Evolutionary conservation across 768 basidiomycete species (phyloP).

Genomic region (Leccinum longicurvipes): DNA sequence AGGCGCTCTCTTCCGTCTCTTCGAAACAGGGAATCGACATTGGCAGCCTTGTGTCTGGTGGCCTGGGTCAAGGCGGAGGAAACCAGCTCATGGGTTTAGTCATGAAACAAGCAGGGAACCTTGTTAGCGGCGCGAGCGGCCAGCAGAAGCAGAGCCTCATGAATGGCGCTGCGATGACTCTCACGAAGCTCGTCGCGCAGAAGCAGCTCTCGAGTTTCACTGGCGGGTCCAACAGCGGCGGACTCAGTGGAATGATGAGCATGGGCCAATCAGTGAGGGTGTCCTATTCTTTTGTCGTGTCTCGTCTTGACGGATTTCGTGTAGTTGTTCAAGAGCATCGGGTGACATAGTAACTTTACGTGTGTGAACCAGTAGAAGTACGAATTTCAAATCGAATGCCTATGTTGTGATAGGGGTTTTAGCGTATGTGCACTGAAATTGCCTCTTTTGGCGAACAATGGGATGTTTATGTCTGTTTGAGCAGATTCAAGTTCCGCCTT

Average conservation of each 20-base stretch:
- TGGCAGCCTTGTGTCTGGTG: slow-evolving; percentile 27
- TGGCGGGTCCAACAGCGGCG: slow-evolving; percentile 70
- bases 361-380: too few species aligned
- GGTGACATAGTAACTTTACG: too few species aligned
- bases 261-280: slow-evolving; percentile 43
- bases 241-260: slow-evolving; percentile 55
- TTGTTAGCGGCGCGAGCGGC: slow-evolving; percentile 65
- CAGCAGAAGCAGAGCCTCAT: slow-evolving; percentile 76
- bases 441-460: neutral
- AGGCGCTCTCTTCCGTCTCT: slow-evolving; percentile 17
- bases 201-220: slow-evolving; percentile 42
- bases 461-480: neutral
- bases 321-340: slow-evolving; percentile 18
- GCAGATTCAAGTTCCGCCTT: too few species aligned
- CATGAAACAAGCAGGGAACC: slow-evolving; percentile 75
- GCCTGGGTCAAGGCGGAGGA: slow-evolving; percentile 42
- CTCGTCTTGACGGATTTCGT: neutral
- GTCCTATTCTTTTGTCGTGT: neutral
- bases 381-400: too few species aligned
- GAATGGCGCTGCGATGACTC: slow-evolving; percentile 80
- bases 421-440: neutral
- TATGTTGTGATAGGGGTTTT: too few species aligned
- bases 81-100: slow-evolving; percentile 79
- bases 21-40: slow-evolving; percentile 33
- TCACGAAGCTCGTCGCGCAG: slow-evolving; percentile 79